Conservation (phyloP, 108 stramenopile species). For the Stephanodiscus minutulus region DNA sequence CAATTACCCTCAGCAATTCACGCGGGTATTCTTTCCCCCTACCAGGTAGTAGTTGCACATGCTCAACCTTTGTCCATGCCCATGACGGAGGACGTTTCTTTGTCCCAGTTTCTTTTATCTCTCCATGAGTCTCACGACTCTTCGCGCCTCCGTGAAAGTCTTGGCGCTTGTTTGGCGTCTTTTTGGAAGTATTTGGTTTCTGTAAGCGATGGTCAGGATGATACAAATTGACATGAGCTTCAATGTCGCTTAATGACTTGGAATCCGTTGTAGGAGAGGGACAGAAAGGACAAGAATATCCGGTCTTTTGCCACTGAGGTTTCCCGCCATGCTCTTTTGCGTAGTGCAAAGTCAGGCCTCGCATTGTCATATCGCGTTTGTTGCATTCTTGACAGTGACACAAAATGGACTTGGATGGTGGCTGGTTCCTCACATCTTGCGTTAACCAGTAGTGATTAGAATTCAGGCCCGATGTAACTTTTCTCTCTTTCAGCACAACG, state of each 20-base stretch:
- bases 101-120: neutral
- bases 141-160: neutral
- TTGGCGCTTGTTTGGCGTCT: neutral
- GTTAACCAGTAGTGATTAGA: neutral
- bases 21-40: slow-evolving; percentile 21
- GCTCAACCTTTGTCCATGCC: slow-evolving; percentile 27
- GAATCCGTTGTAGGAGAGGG: slow-evolving; percentile 19
- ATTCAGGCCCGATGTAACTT: neutral
- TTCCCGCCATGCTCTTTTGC: slow-evolving; percentile 34
- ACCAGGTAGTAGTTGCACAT: slow-evolving; percentile 27
- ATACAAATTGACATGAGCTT: slow-evolving; percentile 21
- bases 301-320: slow-evolving; percentile 26
- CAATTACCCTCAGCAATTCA: slow-evolving; percentile 17
- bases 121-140: neutral
- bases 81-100: slow-evolving; percentile 10
- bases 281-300: slow-evolving; percentile 47
- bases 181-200: slow-evolving; percentile 13
- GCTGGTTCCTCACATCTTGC: neutral
- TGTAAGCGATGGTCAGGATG: slow-evolving; percentile 28
- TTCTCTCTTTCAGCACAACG: slow-evolving; percentile 14
- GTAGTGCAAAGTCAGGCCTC: slow-evolving; percentile 38
- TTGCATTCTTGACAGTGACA: slow-evolving; percentile 41
- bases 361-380: slow-evolving; percentile 28
- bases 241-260: slow-evolving; percentile 18
- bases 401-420: slow-evolving; percentile 19